These are phyloP conservation scores for Xylaria sp. DNA, from an alignment of 2,329 filamentous ascomycete genomes.

Conservation along the genomic window DNA sequence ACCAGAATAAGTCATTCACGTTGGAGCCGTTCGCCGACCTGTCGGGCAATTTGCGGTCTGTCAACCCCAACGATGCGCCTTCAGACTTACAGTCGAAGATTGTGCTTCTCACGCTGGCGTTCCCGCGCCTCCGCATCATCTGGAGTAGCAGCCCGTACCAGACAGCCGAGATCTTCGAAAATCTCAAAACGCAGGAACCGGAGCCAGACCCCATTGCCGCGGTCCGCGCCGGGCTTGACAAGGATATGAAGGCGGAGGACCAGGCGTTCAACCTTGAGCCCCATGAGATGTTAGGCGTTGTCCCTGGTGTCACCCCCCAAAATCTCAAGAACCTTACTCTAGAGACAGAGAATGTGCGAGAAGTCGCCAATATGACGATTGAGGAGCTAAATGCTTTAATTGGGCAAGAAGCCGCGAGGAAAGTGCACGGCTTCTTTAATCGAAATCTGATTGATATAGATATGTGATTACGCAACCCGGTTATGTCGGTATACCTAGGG, in stretches of 20 bases:
- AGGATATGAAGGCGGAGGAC: conserved; percentile 69
- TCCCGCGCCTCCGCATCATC: conserved; percentile 88
- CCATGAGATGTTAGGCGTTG: conserved; percentile 87
- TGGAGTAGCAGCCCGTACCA: conserved; percentile 96
- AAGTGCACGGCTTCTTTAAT: conserved; percentile 85
- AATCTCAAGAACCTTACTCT: conserved; percentile 78
- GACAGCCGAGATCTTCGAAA: conserved; percentile 95
- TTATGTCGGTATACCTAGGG: not conserved
- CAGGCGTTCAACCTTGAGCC: conserved; percentile 85
- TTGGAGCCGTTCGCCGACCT: conserved; percentile 82
- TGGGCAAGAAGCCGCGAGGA: conserved; percentile 79
- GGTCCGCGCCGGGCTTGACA: conserved; percentile 82
- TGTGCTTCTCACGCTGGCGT: conserved; percentile 90
- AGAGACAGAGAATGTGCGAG: conserved; percentile 78
- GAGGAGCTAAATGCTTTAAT: conserved; percentile 78
- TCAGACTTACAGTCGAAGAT: conserved; percentile 91
- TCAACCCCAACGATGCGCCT: conserved; percentile 67
- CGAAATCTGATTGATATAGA: conserved; percentile 67
- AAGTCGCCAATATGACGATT: conserved; percentile 87
- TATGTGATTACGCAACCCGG: conserved; percentile 16
- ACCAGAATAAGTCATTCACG: conserved; percentile 96
- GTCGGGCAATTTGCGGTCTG: conserved; percentile 69
- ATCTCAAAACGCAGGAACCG: conserved; percentile 86
- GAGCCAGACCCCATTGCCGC: conserved; percentile 93
- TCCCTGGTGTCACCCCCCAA: conserved; percentile 86